Percentiles rank a stretch among this genome's conserved stretches.
phyloP scores from a whole-genome alignment of 2,329 filamentous ascomycete species.

The Aspergillus ustus region DNA sequence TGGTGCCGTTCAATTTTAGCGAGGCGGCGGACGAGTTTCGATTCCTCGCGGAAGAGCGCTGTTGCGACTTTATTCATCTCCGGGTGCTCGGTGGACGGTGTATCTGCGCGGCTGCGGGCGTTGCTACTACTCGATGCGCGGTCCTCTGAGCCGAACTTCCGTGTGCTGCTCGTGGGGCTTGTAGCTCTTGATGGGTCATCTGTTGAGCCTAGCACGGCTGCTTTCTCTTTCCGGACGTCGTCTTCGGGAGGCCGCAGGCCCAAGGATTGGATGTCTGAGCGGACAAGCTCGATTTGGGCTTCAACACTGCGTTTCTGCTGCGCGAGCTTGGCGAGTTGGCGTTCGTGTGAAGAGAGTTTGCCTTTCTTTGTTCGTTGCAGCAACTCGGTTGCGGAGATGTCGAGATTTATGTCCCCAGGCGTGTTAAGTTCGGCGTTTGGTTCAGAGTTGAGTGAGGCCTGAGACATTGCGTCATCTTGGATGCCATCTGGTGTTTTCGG shows the following conservation, averaged over 20 bases:
- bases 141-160: conserved; percentile 3
- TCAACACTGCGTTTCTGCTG: conserved; percentile 47
- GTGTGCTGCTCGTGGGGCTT: background rate
- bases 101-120: conserved; percentile 12
- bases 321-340: conserved; percentile 49
- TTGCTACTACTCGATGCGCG: conserved; percentile 23
- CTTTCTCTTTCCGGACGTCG: conserved; percentile 14
- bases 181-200: background rate
- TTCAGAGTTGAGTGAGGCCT: conserved; percentile 27
- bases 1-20: conserved; percentile 49
- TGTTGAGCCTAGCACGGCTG: conserved; percentile 22
- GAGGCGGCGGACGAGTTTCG: conserved; percentile 44
- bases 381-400: conserved; percentile 29
- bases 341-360: conserved; percentile 44
- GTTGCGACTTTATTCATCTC: conserved; percentile 36
- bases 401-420: conserved; percentile 27
- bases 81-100: conserved; percentile 27
- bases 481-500: background rate
- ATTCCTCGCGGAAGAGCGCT: conserved; percentile 37
- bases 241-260: conserved; percentile 24
- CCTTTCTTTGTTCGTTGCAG: conserved; percentile 34
- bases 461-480: conserved; percentile 16
- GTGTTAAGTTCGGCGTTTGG: conserved; percentile 25
- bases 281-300: conserved; percentile 41
- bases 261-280: conserved; percentile 39